phyloP scores from a whole-genome alignment of 108 stramenopile species.

The Cylindrotheca closterium region DNA sequence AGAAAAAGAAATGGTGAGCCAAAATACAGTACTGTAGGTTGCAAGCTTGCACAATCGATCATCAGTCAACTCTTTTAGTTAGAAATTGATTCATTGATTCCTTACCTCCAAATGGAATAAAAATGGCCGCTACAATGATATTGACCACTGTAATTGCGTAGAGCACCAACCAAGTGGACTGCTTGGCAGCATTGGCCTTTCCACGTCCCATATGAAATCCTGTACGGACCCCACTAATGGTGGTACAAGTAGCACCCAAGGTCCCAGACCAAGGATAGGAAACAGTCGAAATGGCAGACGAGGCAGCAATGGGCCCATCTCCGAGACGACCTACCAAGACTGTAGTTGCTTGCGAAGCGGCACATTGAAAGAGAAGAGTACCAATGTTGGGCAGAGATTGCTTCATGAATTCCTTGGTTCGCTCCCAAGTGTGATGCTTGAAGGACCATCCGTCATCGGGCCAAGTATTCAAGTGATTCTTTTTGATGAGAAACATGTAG shows the following conservation, averaged over 20 bases:
- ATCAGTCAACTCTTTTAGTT: no score
- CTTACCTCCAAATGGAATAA: slow-evolving; percentile 27
- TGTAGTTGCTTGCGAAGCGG: slow-evolving; percentile 34
- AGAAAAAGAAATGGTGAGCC: neutral
- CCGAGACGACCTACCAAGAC: slow-evolving; percentile 48
- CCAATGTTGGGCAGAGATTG: slow-evolving; percentile 53
- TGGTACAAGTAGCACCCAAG: slow-evolving; percentile 33
- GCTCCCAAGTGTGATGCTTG: slow-evolving; percentile 29
- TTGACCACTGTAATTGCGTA: slow-evolving; percentile 44
- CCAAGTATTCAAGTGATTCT: slow-evolving; percentile 42
- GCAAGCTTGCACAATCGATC: no score
- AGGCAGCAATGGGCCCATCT: slow-evolving; percentile 41
- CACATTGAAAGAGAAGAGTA: slow-evolving; percentile 41
- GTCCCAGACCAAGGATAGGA: slow-evolving; percentile 53
- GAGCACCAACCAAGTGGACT: slow-evolving; percentile 36
- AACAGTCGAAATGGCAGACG: slow-evolving; percentile 39
- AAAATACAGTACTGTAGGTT: neutral
- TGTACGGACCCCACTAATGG: slow-evolving; percentile 38
- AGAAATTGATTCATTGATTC: no score
- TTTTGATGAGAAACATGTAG: slow-evolving; percentile 51
- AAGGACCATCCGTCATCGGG: slow-evolving; percentile 37
- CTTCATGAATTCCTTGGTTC: slow-evolving; percentile 46
- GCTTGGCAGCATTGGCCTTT: slow-evolving; percentile 33
- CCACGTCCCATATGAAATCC: slow-evolving; percentile 53
- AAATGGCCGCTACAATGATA: slow-evolving; percentile 32